phyloP scores from a whole-genome alignment of 2,329 filamentous ascomycete species.

The Hymenoscyphus infarciens region DNA sequence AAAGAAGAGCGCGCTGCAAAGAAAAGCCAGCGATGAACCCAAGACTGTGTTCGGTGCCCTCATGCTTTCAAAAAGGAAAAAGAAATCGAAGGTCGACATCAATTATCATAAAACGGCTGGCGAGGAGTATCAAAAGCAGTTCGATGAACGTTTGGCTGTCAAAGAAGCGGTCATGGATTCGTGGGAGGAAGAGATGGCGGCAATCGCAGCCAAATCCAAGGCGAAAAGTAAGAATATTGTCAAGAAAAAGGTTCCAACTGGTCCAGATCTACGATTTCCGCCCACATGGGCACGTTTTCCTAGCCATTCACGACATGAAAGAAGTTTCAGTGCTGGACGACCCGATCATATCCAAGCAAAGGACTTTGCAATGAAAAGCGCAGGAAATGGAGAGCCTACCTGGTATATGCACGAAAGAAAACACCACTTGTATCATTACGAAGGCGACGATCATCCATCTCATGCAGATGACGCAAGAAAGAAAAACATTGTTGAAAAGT shows the following conservation, averaged over 20 bases:
- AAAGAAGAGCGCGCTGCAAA: constrained; percentile 5
- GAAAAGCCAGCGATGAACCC: constrained; percentile 5
- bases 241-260: constrained; percentile 20
- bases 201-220: constrained; percentile 24
- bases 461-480: constrained; percentile 16
- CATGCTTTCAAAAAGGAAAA: constrained; percentile 12
- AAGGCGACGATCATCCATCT: constrained; percentile 22
- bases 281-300: constrained; percentile 30
- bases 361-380: constrained; percentile 27
- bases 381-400: constrained; percentile 20
- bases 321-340: constrained; percentile 21
- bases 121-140: constrained; percentile 21
- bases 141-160: constrained; percentile 21
- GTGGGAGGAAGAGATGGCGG: constrained; percentile 29
- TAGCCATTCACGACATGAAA: constrained; percentile 28
- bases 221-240: constrained; percentile 26
- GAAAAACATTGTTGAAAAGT: constrained; percentile 17
- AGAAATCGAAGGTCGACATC: constrained; percentile 16
- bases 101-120: constrained; percentile 15
- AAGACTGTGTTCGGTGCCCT: constrained; percentile 10
- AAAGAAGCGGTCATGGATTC: constrained; percentile 27
- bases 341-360: constrained; percentile 20
- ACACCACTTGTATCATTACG: constrained; percentile 21
- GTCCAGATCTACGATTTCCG: constrained; percentile 27
- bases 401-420: constrained; percentile 22